A percentile compares a stretch with the other conserved stretches of the same genome.
Evolutionary conservation across 345 rosid species (phyloP).

Genomic region (Raphanus sativus): DNA sequence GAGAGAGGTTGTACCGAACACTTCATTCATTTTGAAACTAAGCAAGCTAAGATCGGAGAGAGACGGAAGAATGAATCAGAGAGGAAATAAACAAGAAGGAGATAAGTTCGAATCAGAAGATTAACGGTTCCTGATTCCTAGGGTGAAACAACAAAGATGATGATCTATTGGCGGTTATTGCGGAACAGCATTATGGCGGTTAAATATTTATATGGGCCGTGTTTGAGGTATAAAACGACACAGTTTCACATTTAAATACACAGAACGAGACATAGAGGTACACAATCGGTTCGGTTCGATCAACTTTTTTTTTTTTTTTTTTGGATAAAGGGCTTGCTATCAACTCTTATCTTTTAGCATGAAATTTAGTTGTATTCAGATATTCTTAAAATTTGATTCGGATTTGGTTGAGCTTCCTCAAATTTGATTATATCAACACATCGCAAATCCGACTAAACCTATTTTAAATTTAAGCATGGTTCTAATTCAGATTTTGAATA

Average conservation of each 20-base stretch:
- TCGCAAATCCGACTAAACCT: too few species aligned
- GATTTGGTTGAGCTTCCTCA: too few species aligned
- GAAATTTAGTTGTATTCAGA: too few species aligned
- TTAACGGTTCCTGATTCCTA: background rate
- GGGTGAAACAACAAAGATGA: background rate
- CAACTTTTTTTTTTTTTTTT: too few species aligned
- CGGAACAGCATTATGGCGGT: background rate
- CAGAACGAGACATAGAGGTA: too few species aligned
- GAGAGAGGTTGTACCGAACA: constrained; percentile 41
- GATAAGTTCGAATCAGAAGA: background rate
- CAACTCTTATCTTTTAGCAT: too few species aligned
- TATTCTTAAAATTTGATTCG: too few species aligned
- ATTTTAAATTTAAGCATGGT: too few species aligned
- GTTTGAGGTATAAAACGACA: background rate
- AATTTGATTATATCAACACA: too few species aligned
- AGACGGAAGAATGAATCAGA: background rate
- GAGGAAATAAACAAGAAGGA: background rate
- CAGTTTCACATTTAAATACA: background rate
- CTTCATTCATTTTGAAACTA: constrained; percentile 51
- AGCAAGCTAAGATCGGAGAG: background rate
- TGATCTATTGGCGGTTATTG: background rate
- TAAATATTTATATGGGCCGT: background rate
- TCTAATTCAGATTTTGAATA: too few species aligned
- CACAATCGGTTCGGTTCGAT: too few species aligned
- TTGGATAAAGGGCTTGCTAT: too few species aligned